Conservation (phyloP, 805 yeast species). For the Ogataea nonfermentans region DNA sequence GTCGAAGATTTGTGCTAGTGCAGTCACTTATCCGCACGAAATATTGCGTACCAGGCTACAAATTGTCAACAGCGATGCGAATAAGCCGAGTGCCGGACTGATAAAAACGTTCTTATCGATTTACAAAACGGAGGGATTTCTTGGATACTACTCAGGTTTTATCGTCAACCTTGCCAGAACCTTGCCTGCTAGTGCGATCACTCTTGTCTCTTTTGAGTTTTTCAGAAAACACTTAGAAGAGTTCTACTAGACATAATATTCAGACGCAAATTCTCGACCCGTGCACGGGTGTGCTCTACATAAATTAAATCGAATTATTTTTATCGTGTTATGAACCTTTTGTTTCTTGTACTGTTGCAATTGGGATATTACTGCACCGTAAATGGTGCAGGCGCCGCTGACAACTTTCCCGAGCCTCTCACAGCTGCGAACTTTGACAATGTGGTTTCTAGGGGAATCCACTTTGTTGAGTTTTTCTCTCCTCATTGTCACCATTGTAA, state of each 20-base stretch:
- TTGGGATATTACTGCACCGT: background rate
- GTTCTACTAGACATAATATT: constrained; percentile 3
- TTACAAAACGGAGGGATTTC: constrained; percentile 64
- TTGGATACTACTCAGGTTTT: constrained; percentile 89
- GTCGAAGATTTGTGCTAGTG: constrained; percentile 85
- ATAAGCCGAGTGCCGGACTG: constrained; percentile 25
- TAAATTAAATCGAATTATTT: background rate
- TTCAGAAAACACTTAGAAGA: constrained; percentile 52
- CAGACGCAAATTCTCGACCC: background rate
- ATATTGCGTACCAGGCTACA: constrained; percentile 90
- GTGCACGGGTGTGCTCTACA: constrained; percentile 1
- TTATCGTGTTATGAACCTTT: constrained; percentile 2
- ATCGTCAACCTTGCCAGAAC: constrained; percentile 83
- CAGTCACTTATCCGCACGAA: constrained; percentile 93
- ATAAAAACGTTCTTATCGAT: constrained; percentile 38
- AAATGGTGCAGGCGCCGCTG: constrained; percentile 4
- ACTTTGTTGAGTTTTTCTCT: constrained; percentile 84
- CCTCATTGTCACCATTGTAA: constrained; percentile 88
- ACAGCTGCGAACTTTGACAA: constrained; percentile 49
- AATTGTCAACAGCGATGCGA: constrained; percentile 39
- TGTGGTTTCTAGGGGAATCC: constrained; percentile 50
- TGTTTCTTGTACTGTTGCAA: constrained; percentile 1
- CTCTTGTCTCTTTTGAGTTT: constrained; percentile 88
- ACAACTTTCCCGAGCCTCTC: constrained; percentile 48
- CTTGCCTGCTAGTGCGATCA: constrained; percentile 94